phyloP scores from a whole-genome alignment of 2,329 filamentous ascomycete genomes.

The Botrytis fragariae region DNA sequence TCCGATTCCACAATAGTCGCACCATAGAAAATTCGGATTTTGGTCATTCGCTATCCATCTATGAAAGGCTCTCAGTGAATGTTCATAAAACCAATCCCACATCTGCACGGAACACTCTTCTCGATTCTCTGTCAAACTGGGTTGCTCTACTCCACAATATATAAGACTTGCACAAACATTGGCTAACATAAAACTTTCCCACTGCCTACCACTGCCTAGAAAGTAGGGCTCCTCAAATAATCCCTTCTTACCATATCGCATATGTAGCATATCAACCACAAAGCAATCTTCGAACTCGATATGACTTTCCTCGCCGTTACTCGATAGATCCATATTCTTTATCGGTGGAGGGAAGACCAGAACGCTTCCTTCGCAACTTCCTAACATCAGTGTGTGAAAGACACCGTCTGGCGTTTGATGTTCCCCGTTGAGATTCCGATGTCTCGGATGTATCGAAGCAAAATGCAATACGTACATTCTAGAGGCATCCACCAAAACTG shows the following conservation, averaged over 20 bases:
- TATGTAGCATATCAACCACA: neutral
- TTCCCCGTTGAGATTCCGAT: neutral
- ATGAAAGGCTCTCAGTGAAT: neutral
- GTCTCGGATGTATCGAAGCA: neutral
- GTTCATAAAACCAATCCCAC: neutral
- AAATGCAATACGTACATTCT: neutral
- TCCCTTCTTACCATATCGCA: neutral
- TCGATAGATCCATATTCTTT: neutral
- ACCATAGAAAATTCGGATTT: neutral
- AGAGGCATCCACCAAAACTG: neutral
- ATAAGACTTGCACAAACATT: neutral
- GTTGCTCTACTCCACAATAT: neutral
- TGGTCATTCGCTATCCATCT: neutral
- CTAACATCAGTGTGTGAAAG: neutral
- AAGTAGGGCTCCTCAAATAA: neutral
- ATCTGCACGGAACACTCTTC: neutral
- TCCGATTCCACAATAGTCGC: neutral
- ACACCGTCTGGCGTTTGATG: neutral
- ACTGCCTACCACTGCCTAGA: neutral
- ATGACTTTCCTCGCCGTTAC: no score
- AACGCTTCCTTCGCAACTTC: neutral
- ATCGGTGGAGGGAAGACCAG: neutral
- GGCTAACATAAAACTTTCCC: neutral
- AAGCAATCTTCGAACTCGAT: neutral
- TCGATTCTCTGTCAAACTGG: neutral